Base-by-base conservation (phyloP, 2,329 filamentous ascomycete genomes). In the Apiospora malaysiana region DNA sequence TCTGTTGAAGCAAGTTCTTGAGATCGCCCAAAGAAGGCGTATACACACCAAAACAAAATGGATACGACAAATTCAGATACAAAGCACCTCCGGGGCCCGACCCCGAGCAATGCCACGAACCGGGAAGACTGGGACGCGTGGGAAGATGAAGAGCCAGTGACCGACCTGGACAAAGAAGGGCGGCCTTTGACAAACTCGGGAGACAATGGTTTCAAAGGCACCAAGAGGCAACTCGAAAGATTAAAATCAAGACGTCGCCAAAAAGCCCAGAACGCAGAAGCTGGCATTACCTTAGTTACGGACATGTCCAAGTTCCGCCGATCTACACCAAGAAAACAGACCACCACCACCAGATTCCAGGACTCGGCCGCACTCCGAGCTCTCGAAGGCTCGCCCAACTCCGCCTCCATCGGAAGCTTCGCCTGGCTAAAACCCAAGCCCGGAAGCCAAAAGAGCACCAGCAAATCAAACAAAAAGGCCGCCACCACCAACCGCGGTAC, bases 221-320 rank as follows among this genome's bases (percentile, higher is more conserved):
- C 72, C 68, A 49, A 56, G 47, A 40, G 46, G 42, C 67, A 68
- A 45, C 69, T 66, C 42, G 45, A 66, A 47, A 51, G 71, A 8
- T 65, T 69, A 40, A 72, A 70, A 42, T 72, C 71, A n/a, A 72
- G 68, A 43, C 65, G 68, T n/a, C 71, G 69, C 37, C 66, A 70
- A 42, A 72, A 72, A 32, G 85, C 85, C 27, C 85, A 90, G 77
- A 89, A 91, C 78, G 84, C 86, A 70, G 85, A 87, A 80, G 88
- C 88, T 10, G 90, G 90, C 16, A 92, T 93, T 77, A 91, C 85
- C 73, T 79, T 94, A 25, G 89, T 93, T 73, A 94, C 92, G 2
- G 91, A 91, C 77, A 91, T 93, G 83, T 83, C 89, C 72, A 83
- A 80, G 72, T 84, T 84, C 78, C 88, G 82, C 37, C 82, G 83